Base-by-base conservation (phyloP, 1,284 basidiomycete genomes). In the Vanrija humicola region DNA sequence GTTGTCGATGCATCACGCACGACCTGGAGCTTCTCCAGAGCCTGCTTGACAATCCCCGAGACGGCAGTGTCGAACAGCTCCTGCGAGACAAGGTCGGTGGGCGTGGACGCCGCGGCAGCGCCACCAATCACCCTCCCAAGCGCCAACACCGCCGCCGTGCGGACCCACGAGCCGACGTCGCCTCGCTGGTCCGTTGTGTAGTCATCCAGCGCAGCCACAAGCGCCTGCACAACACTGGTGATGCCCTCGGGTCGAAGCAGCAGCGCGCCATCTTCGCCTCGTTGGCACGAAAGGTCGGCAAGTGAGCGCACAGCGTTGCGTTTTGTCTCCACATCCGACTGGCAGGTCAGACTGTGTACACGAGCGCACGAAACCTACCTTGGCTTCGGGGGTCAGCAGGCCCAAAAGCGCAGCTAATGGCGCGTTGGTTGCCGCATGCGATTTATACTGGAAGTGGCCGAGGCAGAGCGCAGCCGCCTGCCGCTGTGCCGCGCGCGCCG, bases 101-200 rank as follows among this genome's bases (percentile, higher is more conserved):
- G 68, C 25, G 77, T 72, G 54, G 48, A 25, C 25, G 39, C 12
- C 3, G 8, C 3, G 0, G 54, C 60, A 6, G 61, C 67, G 51
- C 38, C 66, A 7, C 48, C 59, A 25, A 64, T 54, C 12, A 65
- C 55, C 14, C 46, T 54, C 0, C 59, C 63, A 6, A 72, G 58
- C 46, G 64, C 54, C 28, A 59, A 91, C 67, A 59, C 90, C 79
- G 68, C 85, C 85, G 42, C 85, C 80, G 88, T 81, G 48, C 96
- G 87, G 28, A 96, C 83, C 94, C 94, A 98, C 0, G 94, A 97
- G 26, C 96, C 96, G 23, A 99, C 89, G 69, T 99, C 96, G 5
- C 96, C 96, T 55, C 96, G 83, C 73, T 96, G 89, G 70, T 98
- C 96, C 29, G 84, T 86, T 2, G 90, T 87, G 69, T 98, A 98